Evolutionary conservation across 495 filamentous ascomycete genomes (phyloP).

Genomic region (Aspergillus taichungensis): DNA sequence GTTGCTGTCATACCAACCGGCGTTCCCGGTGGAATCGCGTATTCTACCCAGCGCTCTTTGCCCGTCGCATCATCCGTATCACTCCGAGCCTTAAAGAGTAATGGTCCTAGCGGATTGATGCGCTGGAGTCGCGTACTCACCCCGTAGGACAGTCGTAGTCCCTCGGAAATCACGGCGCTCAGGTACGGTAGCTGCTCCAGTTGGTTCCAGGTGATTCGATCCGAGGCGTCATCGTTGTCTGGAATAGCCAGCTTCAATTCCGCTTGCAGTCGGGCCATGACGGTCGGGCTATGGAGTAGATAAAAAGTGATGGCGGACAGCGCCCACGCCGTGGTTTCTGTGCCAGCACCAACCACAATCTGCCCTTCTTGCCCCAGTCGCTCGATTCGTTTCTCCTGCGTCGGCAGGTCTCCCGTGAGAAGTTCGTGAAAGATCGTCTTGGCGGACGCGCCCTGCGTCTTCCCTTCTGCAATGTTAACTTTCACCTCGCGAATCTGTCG

Average conservation of each 20-base stretch:
- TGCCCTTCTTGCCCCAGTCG: constrained; percentile 36
- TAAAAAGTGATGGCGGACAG: constrained; percentile 31
- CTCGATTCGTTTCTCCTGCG: constrained; percentile 20
- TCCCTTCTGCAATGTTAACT: constrained; percentile 6
- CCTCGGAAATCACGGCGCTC: constrained; percentile 24
- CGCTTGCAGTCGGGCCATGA: constrained; percentile 16
- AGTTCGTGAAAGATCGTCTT: constrained; percentile 35
- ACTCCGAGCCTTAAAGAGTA: constrained; percentile 28
- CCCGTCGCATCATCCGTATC: neutral
- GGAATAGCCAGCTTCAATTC: constrained; percentile 10
- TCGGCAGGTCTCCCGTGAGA: constrained; percentile 28
- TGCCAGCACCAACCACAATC: constrained; percentile 37
- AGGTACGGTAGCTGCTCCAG: constrained; percentile 28
- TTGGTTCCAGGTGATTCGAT: constrained; percentile 10
- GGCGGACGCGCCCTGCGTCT: neutral
- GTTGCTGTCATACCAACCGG: constrained; percentile 34
- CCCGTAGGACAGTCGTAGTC: constrained; percentile 20
- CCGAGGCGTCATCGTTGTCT: constrained; percentile 5
- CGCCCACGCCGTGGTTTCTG: constrained; percentile 36
- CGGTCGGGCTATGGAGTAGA: constrained; percentile 25
- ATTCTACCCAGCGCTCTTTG: neutral
- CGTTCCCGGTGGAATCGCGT: constrained; percentile 10
- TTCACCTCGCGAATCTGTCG: neutral
- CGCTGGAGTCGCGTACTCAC: constrained; percentile 23
- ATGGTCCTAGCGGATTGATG: constrained; percentile 19